Percentiles rank a stretch among this genome's conserved stretches.
phyloP scores from a whole-genome alignment of 805 yeast genomes.

The Kuraishia molischiana region DNA sequence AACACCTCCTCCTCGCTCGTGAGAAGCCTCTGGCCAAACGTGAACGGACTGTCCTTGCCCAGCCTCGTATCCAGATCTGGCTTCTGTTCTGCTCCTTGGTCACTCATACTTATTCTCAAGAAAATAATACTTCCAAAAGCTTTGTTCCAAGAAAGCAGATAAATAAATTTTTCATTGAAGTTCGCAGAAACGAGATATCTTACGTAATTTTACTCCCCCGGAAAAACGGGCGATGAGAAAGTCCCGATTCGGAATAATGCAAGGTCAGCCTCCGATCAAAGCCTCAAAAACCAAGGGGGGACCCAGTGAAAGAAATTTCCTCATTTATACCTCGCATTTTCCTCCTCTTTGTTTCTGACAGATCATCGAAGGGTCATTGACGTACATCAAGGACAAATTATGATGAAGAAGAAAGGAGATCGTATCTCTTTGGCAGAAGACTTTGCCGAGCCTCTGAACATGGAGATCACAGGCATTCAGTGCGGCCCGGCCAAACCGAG shows the following conservation, averaged over 20 bases:
- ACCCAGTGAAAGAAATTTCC: background rate
- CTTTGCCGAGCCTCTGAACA: constrained; percentile 9
- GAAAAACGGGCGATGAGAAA: too few species aligned
- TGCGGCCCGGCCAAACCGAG: background rate
- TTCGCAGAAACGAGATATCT: background rate
- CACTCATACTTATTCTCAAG: constrained; percentile 1
- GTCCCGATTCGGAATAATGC: too few species aligned
- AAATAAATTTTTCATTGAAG: too few species aligned
- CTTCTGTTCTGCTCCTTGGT: constrained; percentile 20
- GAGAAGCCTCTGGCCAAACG: constrained; percentile 80
- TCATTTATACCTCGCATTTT: background rate
- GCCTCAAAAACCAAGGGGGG: background rate
- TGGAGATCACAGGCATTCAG: constrained; percentile 1
- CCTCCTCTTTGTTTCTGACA: too few species aligned
- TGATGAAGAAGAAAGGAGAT: constrained; percentile 3
- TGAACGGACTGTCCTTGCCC: constrained; percentile 84
- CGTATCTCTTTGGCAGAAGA: constrained; percentile 12
- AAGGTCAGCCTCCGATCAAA: too few species aligned
- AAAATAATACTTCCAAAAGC: background rate
- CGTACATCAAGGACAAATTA: too few species aligned
- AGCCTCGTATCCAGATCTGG: constrained; percentile 47
- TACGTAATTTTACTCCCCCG: too few species aligned
- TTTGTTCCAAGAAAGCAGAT: background rate
- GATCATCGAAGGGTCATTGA: too few species aligned
- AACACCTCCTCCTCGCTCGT: constrained; percentile 74